These are phyloP conservation scores for Otatea glauca DNA, from an alignment of 176 grass and related monocot species.

Conservation along the genomic window DNA sequence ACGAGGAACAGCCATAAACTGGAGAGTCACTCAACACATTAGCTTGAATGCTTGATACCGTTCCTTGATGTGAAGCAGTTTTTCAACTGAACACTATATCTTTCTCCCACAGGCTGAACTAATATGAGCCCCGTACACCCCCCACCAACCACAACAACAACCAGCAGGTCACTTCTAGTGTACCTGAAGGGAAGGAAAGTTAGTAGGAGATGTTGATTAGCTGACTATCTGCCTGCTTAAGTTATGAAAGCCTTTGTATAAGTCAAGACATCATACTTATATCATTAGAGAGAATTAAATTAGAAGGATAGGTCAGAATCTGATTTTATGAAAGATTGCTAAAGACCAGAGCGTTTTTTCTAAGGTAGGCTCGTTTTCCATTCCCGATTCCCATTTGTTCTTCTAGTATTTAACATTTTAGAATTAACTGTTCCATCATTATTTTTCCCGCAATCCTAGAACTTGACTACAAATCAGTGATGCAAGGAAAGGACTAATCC, in stretches of 20 bases:
- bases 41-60: neutral
- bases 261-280: constrained; percentile 37
- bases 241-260: constrained; percentile 12
- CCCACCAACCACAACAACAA: neutral
- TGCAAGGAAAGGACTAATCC: neutral
- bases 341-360: neutral
- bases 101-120: constrained; percentile 14
- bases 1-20: constrained; percentile 5
- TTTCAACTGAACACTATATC: neutral
- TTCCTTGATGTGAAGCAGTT: constrained; percentile 24
- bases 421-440: no score
- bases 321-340: neutral
- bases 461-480: neutral
- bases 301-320: constrained; percentile 35
- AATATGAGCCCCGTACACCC: neutral
- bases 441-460: neutral
- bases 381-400: neutral
- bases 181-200: constrained; percentile 49
- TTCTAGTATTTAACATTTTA: neutral
- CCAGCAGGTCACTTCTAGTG: constrained; percentile 28
- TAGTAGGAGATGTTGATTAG: constrained; percentile 2
- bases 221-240: neutral
- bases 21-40: constrained; percentile 17
- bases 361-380: constrained; percentile 1
- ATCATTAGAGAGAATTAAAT: constrained; percentile 35